These are phyloP conservation scores for Plasmodium falciparum DNA, from an alignment of 169 alveolate species.

Conservation along the genomic window DNA sequence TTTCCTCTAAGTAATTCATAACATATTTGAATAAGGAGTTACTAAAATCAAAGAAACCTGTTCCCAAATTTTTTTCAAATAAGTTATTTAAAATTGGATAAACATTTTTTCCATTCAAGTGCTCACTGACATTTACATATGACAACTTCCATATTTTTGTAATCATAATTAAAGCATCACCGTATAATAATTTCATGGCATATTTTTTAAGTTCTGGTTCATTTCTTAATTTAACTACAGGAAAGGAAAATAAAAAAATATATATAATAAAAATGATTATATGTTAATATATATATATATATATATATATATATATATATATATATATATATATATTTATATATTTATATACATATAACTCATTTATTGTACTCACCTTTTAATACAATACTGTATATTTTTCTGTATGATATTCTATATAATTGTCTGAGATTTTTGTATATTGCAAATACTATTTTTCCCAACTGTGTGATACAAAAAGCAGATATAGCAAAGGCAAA, in stretches of 20 bases:
- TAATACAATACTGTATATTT: constrained; percentile 8
- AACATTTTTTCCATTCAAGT: constrained; percentile 35
- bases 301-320: constrained; percentile 11
- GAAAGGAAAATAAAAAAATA: background rate
- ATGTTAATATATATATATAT: background rate
- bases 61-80: constrained; percentile 63
- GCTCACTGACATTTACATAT: constrained; percentile 42
- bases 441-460: constrained; percentile 36
- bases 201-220: constrained; percentile 28
- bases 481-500: constrained; percentile 68
- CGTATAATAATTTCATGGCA: constrained; percentile 55
- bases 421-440: constrained; percentile 38
- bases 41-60: constrained; percentile 75
- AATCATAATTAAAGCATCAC: constrained; percentile 69
- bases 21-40: constrained; percentile 54
- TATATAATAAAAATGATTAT: background rate
- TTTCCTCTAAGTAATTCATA: constrained; percentile 17
- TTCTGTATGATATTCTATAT: constrained; percentile 48
- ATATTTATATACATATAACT: background rate
- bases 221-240: constrained; percentile 24
- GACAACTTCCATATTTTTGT: constrained; percentile 75
- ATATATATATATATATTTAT: background rate
- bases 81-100: constrained; percentile 42
- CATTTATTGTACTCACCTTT: constrained; percentile 31
- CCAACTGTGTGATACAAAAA: constrained; percentile 45